Base-by-base conservation (phyloP, 208 protist genomes). In the Trypanosoma avium region DNA sequence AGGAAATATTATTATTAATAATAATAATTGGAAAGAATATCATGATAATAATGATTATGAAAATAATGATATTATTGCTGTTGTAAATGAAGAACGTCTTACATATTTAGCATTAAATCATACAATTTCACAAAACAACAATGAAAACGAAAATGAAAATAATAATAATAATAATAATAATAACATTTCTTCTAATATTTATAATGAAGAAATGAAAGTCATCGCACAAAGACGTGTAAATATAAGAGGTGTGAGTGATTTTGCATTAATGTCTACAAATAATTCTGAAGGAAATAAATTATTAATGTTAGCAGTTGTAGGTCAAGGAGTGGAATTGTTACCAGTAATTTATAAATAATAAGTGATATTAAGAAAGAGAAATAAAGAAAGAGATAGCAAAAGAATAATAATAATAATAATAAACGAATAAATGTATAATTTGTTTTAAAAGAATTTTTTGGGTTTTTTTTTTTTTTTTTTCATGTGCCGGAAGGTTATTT, bases 181-280 rank as follows among this genome's bases (percentile, higher is more conserved):
- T n/a, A n/a, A 52, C 67, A 30, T 58, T 62, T 17, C 59, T 61
- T 33, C 26, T 1, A 13, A 52, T 46, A 21, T 35, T 17, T 63
- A 26, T 13, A 7, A 54, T 21, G 71, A 62, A 12, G 24, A 43
- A 29, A 40, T 57, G 30, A 13, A 33, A 4, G 40, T 72, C 13
- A 27, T 43, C 30, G 5, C 24, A 17, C 40, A 70, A 29, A 68
- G 61, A 19, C 82, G 82, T 0, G 52, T 81, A 10, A 89, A 78
- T 53, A 73, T 88, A n/a, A 82, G 86, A 7, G 76, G 82, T 21
- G 80, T 87, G 22, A 92, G 86, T 59, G 82, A 82, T 6, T 24
- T 87, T 10, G 68, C 70, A 4, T 60, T 87, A 29, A 32, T 27
- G 17, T 43, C 52, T 22, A 13, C 29, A 24, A 19, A 50, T 1